These are phyloP conservation scores for Annulohypoxylon maeteangense DNA, from an alignment of 495 filamentous ascomycete genomes.

Conservation along the genomic window DNA sequence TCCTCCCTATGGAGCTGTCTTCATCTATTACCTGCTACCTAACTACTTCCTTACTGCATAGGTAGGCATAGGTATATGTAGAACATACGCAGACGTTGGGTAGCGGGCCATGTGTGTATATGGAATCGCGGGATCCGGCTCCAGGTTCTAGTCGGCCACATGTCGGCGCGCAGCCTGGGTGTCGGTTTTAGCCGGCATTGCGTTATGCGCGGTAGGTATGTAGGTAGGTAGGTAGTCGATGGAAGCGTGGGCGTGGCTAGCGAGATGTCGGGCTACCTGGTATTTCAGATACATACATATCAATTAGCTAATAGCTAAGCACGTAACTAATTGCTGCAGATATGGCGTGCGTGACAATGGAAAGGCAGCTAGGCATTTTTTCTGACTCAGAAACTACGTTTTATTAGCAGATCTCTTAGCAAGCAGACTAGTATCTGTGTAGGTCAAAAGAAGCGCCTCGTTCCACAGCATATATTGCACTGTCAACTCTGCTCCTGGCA, in stretches of 20 bases:
- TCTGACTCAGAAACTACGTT: constrained; percentile 18
- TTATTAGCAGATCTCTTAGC: constrained; percentile 3
- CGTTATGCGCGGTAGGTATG: background rate
- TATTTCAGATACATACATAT: background rate
- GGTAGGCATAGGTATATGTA: constrained; percentile 5
- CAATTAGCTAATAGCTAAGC: background rate
- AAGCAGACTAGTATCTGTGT: constrained; percentile 5
- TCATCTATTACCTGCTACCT: background rate
- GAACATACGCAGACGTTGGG: background rate
- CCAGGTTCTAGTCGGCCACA: constrained; percentile 32
- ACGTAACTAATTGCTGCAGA: background rate
- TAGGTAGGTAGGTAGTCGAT: background rate
- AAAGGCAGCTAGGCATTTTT: constrained; percentile 18
- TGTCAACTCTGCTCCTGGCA: background rate
- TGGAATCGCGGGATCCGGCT: constrained; percentile 38
- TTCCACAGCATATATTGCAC: constrained; percentile 32
- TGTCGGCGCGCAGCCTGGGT: constrained; percentile 27
- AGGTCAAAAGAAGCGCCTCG: background rate
- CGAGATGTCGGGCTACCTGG: background rate
- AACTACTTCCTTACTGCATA: background rate
- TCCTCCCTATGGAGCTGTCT: background rate
- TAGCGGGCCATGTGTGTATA: constrained; percentile 3
- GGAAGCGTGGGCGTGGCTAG: background rate
- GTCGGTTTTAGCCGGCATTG: constrained; percentile 39
- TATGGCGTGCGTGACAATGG: background rate